Evolutionary conservation across 129 eudicot genomes (phyloP).

Genomic region (Saussurea involucrata): DNA sequence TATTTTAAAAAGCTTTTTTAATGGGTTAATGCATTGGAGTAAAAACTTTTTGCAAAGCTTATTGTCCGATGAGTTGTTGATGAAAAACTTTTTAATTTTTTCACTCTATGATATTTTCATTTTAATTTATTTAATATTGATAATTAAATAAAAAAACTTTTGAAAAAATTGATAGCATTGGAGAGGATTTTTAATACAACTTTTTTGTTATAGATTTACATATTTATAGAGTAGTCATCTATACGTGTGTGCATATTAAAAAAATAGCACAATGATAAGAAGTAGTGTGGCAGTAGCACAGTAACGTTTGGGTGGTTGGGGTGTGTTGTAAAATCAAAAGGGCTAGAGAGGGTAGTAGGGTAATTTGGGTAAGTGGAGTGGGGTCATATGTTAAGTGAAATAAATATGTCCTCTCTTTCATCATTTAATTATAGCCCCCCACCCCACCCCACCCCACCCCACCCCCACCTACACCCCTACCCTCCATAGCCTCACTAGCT

Average conservation of each 20-base stretch:
- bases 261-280: slow-evolving; percentile 26
- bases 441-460: slow-evolving; percentile 18
- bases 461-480: slow-evolving; percentile 13
- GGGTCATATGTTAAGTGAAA: slow-evolving; percentile 25
- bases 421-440: slow-evolving; percentile 1
- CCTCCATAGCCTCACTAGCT: slow-evolving; percentile 12
- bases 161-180: too few species aligned
- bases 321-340: slow-evolving; percentile 38
- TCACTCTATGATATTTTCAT: too few species aligned
- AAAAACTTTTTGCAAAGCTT: too few species aligned
- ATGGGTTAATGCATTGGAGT: too few species aligned
- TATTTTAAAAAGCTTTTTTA: too few species aligned
- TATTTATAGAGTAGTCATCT: not conserved
- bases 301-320: slow-evolving; percentile 34
- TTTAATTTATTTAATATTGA: too few species aligned
- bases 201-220: too few species aligned
- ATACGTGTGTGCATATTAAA: not conserved
- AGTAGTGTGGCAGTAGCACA: slow-evolving; percentile 35
- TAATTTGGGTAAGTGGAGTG: slow-evolving; percentile 24
- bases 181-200: too few species aligned
- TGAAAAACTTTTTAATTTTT: too few species aligned
- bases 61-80: too few species aligned
- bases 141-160: too few species aligned
- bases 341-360: slow-evolving; percentile 13
- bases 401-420: slow-evolving; percentile 33